Evolutionary conservation across 2,329 filamentous ascomycete genomes (phyloP).

Genomic region (Apiospora saccharicola): DNA sequence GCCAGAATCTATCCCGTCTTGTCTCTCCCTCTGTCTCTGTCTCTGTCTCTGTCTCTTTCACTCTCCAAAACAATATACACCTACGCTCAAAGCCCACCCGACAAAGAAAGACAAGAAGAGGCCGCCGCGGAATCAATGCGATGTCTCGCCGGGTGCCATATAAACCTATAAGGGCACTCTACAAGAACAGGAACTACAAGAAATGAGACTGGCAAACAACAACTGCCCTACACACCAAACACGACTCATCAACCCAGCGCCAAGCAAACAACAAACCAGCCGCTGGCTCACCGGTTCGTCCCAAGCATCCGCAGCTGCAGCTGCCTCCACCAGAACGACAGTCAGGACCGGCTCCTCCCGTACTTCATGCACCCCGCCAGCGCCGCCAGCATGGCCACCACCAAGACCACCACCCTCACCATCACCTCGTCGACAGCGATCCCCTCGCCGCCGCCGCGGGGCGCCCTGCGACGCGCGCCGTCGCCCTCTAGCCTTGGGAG

Average conservation of each 20-base stretch:
- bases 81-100: not conserved
- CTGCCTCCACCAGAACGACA: not conserved
- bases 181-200: not conserved
- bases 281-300: not conserved
- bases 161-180: conserved; percentile 6
- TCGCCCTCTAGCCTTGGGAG: not conserved
- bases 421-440: not conserved
- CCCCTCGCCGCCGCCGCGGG: conserved; percentile 7
- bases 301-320: not conserved
- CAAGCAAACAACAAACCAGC: not conserved
- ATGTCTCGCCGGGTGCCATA: conserved; percentile 12
- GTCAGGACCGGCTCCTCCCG: not conserved
- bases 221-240: not conserved
- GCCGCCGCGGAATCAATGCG: not conserved
- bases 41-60: not conserved
- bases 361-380: not conserved
- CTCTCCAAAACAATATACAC: not conserved
- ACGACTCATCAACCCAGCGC: not conserved
- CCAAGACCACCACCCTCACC: conserved; percentile 10
- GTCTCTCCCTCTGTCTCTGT: not conserved
- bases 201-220: conserved; percentile 7
- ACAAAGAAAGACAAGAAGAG: not conserved
- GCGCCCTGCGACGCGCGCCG: not conserved
- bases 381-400: not conserved
- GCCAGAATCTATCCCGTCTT: not conserved